A percentile compares a stretch with the other conserved stretches of the same genome.
These are phyloP conservation scores for Sanguinoderma infundibulare DNA, from an alignment of 1,284 basidiomycete genomes.

Conservation along the genomic window DNA sequence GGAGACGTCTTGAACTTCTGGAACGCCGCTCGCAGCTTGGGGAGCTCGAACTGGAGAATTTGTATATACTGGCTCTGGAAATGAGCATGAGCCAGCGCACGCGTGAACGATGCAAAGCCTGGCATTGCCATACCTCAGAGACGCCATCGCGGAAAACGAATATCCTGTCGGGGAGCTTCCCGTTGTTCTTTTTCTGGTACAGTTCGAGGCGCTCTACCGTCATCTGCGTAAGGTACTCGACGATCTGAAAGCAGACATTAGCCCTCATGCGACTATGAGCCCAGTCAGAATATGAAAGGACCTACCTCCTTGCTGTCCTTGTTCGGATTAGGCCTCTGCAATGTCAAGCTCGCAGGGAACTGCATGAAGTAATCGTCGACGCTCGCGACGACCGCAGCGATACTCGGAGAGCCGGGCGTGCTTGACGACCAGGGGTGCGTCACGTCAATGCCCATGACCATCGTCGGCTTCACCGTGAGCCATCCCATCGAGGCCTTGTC, in stretches of 20 bases:
- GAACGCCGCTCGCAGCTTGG: conserved; percentile 61
- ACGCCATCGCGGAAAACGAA: conserved; percentile 79
- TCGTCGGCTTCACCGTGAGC: conserved; percentile 64
- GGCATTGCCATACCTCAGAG: conserved; percentile 64
- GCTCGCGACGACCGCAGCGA: conserved; percentile 79
- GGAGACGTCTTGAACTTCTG: conserved; percentile 52
- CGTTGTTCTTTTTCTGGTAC: conserved; percentile 59
- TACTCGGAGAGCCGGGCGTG: conserved; percentile 68
- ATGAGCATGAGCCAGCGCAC: background rate
- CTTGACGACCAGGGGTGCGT: conserved; percentile 69
- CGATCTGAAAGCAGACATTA: conserved; percentile 56
- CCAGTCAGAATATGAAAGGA: background rate
- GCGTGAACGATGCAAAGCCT: background rate
- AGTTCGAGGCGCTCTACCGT: conserved; percentile 65
- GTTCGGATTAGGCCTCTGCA: conserved; percentile 56
- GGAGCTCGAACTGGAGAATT: conserved; percentile 61
- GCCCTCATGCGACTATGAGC: background rate
- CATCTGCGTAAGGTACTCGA: conserved; percentile 67
- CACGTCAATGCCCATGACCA: conserved; percentile 83
- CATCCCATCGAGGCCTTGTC: conserved; percentile 59
- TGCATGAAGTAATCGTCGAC: conserved; percentile 68
- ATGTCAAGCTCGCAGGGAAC: conserved; percentile 67
- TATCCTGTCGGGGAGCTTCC: conserved; percentile 61
- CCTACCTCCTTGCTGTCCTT: conserved; percentile 60
- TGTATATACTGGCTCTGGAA: conserved; percentile 68